Base-by-base conservation (phyloP, 140 eudicot species). In the Anethum foeniculum region DNA sequence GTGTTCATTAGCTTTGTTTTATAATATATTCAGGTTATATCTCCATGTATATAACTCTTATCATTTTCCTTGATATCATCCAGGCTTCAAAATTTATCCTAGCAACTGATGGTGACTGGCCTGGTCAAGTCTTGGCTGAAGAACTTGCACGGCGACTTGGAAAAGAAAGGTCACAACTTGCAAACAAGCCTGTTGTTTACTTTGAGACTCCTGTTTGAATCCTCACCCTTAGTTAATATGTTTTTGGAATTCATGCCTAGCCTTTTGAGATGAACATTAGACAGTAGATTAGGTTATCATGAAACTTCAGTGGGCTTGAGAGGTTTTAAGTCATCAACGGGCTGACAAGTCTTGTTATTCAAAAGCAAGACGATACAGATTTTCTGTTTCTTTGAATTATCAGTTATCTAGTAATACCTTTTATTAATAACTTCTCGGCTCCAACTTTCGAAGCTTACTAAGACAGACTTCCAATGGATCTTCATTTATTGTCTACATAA, bases 111-210 rank as follows among this genome's bases (percentile, higher is more conserved):
- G 64, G 79, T 47, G 79, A 75, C 25, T 32, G 64, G 54, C 79
- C 79, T 48, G 79, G 79, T 75, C 79, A 75, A 75, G 79, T 75
- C 43, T 47, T 75, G 79, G 79, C 79, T 48, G 79, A 75, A 75
- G 79, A 75, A 75, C 79, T 75, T 14, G 79, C 79, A 75, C 64
- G 79, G 18, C 79, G 79, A 27, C 79, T 75, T 27, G 79, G 79
- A 28, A 47, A 49, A 75, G 43, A 75, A 75, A 75, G 79, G 79
- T 48, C 79, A 75, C 32, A 28, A 47, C 30, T 25, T 32, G n/a
- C 15, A 43, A 74, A n/a, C 36, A 43, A n/a, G 13, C 54, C 7
- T 38, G 23, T 36, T 71, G 28, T 5, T 36, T 16, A 21, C 39
- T 71, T 36, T 15, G 48, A 71, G 43, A 34, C 3, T 73, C 27